Conservation (phyloP, 331 rosid species). For the Dryas integrifolia region DNA sequence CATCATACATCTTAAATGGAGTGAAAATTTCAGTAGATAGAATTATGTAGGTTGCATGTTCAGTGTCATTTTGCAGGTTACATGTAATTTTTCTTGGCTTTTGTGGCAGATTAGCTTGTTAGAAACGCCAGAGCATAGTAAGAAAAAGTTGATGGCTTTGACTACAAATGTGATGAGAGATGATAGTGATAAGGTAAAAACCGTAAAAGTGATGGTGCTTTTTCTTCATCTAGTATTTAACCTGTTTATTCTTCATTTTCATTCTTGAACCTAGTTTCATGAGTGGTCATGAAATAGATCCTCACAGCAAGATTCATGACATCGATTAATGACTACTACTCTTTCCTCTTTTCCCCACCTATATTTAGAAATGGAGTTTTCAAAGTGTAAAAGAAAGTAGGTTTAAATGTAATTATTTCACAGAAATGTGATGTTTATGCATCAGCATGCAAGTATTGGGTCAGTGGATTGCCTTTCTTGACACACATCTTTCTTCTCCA, state of each 20-base stretch:
- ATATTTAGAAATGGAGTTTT: not conserved
- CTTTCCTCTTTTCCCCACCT: not conserved
- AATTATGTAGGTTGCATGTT: not conserved
- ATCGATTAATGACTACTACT: not conserved
- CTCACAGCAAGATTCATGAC: not conserved
- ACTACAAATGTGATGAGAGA: constrained; percentile 89
- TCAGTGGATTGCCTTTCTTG: too few relatives aligned
- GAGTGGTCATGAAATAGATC: not conserved
- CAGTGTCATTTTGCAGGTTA: not conserved
- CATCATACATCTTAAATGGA: constrained; percentile 6
- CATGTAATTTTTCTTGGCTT: not conserved
- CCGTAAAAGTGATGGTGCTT: not conserved
- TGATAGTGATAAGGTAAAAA: constrained; percentile 78
- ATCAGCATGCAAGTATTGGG: not conserved
- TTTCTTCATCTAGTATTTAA: not conserved
- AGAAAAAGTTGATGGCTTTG: constrained; percentile 65
- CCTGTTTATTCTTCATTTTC: too few relatives aligned
- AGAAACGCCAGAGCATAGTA: constrained; percentile 57
- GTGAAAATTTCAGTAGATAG: not conserved
- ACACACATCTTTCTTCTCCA: too few relatives aligned
- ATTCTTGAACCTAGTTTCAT: not conserved
- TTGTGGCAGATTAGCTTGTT: constrained; percentile 69
- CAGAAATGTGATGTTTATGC: not conserved
- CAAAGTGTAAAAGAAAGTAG: not conserved
- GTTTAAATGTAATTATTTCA: not conserved